These are phyloP conservation scores for Acidomyces sp. DNA, from an alignment of 495 filamentous ascomycete genomes.

Conservation along the genomic window DNA sequence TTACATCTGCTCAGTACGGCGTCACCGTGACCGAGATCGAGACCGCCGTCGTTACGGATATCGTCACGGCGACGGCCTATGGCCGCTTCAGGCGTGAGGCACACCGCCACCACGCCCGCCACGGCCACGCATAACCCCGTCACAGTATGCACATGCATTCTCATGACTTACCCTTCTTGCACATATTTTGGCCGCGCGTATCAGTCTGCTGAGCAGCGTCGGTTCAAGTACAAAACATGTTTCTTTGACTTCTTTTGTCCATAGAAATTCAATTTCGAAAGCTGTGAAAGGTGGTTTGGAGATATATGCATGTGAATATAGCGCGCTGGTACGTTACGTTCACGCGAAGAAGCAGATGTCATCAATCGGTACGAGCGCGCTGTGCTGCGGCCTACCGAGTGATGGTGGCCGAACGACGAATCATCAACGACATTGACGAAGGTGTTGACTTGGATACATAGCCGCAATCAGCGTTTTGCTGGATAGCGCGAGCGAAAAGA, in stretches of 20 bases:
- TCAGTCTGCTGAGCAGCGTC: background rate
- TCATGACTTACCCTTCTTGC: conserved; percentile 5
- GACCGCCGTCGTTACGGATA: conserved; percentile 12
- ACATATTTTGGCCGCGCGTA: background rate
- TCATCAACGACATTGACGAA: background rate
- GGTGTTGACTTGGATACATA: background rate
- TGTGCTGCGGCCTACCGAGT: conserved; percentile 16
- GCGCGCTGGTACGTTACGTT: conserved; percentile 6
- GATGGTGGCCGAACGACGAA: conserved; percentile 7
- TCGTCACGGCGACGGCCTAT: conserved; percentile 4
- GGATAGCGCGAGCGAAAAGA: background rate
- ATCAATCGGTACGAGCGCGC: conserved; percentile 9
- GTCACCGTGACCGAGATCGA: conserved; percentile 6
- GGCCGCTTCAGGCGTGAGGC: conserved; percentile 3
- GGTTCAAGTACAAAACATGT: background rate
- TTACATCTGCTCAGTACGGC: background rate
- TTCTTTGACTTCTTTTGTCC: conserved; percentile 3
- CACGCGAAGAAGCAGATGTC: background rate
- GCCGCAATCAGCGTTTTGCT: background rate
- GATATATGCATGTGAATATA: background rate
- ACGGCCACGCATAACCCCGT: conserved; percentile 2
- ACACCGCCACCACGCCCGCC: background rate
- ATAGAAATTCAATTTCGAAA: background rate
- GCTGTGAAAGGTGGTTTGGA: conserved; percentile 3
- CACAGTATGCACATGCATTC: background rate